These are phyloP conservation scores for Calophaca sinica DNA, from an alignment of 306 rosid species.

Conservation along the genomic window DNA sequence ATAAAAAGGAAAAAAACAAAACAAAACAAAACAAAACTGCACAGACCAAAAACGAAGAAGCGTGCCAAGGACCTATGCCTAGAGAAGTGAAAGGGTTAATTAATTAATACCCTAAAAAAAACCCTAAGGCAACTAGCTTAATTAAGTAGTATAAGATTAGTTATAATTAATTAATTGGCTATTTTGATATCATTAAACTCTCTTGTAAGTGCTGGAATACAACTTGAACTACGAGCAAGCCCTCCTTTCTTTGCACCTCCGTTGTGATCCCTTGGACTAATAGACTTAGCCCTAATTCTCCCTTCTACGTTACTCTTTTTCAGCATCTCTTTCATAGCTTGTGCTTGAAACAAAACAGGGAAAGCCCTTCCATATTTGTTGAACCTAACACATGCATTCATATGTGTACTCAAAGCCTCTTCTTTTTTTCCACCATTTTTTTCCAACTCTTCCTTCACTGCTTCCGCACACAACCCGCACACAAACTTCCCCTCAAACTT, in stretches of 20 bases:
- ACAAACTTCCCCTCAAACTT: conserved; percentile 79
- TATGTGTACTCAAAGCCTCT: conserved; percentile 74
- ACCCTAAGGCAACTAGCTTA: conserved; percentile 4
- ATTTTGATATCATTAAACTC: conserved; percentile 65
- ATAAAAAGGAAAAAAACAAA: not conserved
- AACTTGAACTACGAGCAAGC: conserved; percentile 86
- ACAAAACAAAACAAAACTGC: no score
- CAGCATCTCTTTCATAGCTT: conserved; percentile 92
- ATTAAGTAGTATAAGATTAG: no score
- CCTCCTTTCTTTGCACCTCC: conserved; percentile 61
- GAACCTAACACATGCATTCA: conserved; percentile 82
- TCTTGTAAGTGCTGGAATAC: conserved; percentile 84
- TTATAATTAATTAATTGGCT: conserved; percentile 32
- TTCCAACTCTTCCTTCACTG: conserved; percentile 87
- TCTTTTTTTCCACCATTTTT: conserved; percentile 84
- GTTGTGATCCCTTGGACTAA: conserved; percentile 75
- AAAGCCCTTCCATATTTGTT: conserved; percentile 85
- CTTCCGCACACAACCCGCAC: conserved; percentile 89
- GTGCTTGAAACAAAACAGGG: conserved; percentile 87
- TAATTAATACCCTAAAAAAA: conserved; percentile 7
- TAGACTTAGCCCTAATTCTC: conserved; percentile 70
- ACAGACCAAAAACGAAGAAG: conserved; percentile 25
- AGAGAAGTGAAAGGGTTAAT: conserved; percentile 30
- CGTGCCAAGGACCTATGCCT: not conserved
- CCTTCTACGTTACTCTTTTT: conserved; percentile 76